A percentile compares a stretch with the other conserved stretches of the same genome.
Evolutionary conservation across 2,329 filamentous ascomycete genomes (phyloP).

Genomic region (Aspergillus thermomutatus): DNA sequence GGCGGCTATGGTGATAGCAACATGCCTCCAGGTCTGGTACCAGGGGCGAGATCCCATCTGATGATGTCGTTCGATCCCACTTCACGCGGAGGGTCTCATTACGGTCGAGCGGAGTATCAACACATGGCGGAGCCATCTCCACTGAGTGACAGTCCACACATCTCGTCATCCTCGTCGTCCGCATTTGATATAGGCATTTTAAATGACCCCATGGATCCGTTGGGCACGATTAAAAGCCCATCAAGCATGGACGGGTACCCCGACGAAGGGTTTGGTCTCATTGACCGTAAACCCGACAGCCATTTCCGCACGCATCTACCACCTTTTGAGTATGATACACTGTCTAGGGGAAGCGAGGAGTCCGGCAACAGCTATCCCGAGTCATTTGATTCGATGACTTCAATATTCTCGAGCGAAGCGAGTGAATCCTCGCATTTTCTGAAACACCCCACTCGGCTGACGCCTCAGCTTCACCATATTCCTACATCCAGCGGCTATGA

Average conservation of each 20-base stretch:
- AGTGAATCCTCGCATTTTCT: conserved; percentile 22
- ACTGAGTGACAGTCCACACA: conserved; percentile 36
- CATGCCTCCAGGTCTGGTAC: conserved; percentile 30
- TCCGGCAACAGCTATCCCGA: conserved; percentile 24
- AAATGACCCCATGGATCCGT: conserved; percentile 37
- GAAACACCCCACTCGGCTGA: conserved; percentile 22
- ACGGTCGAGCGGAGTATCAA: conserved; percentile 33
- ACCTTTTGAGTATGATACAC: conserved; percentile 25
- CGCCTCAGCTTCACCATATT: conserved; percentile 22
- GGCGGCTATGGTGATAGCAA: conserved; percentile 40
- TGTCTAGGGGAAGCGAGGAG: conserved; percentile 23
- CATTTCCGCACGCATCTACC: conserved; percentile 23
- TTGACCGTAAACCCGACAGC: conserved; percentile 24
- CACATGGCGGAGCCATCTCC: conserved; percentile 39
- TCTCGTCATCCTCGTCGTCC: conserved; percentile 39
- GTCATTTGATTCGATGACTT: conserved; percentile 29
- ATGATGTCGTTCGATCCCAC: conserved; percentile 33
- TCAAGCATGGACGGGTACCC: conserved; percentile 34
- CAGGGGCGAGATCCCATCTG: conserved; percentile 29
- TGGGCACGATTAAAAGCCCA: conserved; percentile 35
- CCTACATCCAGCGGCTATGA: conserved; percentile 29
- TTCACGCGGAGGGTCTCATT: conserved; percentile 30
- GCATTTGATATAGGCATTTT: conserved; percentile 36
- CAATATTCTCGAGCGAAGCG: conserved; percentile 27
- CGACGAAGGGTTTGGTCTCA: conserved; percentile 25